Conservation (phyloP, 192 early-diverging fungal genomes). For the Backusella mclennaniae region DNA sequence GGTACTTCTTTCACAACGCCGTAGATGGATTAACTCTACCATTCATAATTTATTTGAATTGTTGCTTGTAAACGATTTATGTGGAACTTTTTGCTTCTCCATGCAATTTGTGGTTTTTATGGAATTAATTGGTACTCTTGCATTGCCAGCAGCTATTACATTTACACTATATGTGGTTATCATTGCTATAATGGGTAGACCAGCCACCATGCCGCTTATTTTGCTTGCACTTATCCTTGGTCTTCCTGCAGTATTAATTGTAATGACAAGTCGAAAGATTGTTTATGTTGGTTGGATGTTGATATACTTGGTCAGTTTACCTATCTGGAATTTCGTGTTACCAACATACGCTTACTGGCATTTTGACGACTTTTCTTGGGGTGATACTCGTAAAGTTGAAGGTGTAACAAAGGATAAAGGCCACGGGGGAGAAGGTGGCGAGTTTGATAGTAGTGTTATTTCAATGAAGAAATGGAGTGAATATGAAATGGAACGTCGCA, state of each 20-base stretch:
- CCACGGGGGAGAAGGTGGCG: conserved; percentile 67
- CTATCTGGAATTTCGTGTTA: conserved; percentile 81
- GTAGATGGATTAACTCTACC: conserved; percentile 97
- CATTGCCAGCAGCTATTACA: conserved; percentile 86
- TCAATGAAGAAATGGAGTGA: conserved; percentile 81
- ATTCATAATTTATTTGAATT: conserved; percentile 88
- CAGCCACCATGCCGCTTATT: conserved; percentile 60
- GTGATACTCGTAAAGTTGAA: conserved; percentile 70
- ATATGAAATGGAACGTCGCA: conserved; percentile 59
- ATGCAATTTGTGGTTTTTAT: conserved; percentile 98
- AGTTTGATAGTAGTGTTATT: conserved; percentile 71
- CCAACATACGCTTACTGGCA: conserved; percentile 83
- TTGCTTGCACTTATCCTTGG: conserved; percentile 71
- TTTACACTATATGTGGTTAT: conserved; percentile 86
- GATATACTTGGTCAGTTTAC: conserved; percentile 67
- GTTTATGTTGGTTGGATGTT: conserved; percentile 85
- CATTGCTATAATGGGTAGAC: conserved; percentile 53
- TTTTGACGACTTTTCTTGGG: conserved; percentile 89
- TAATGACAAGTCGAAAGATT: conserved; percentile 77
- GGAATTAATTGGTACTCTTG: conserved; percentile 90
- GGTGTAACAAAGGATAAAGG: conserved; percentile 56
- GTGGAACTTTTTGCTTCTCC: conserved; percentile 88
- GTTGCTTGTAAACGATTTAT: conserved; percentile 79
- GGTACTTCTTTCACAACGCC: conserved; percentile 79
- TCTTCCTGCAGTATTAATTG: conserved; percentile 74